phyloP scores from a whole-genome alignment of 306 rosid species.

The Potentilla sterilis region DNA sequence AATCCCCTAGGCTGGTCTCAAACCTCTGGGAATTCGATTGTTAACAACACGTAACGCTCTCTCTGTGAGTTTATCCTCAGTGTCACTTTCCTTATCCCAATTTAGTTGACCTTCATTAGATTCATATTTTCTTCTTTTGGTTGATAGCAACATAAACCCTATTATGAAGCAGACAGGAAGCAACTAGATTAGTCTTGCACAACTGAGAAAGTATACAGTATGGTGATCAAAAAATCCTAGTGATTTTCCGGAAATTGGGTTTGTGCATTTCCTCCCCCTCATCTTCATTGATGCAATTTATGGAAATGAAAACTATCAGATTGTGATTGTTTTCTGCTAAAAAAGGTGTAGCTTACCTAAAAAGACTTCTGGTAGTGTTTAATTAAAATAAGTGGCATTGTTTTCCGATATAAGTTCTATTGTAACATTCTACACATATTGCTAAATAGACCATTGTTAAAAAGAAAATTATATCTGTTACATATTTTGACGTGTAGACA shows the following conservation, averaged over 20 bases:
- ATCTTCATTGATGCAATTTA: background rate
- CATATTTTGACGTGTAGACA: too few relatives aligned
- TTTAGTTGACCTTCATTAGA: slow-evolving; percentile 9
- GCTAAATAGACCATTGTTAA: too few relatives aligned
- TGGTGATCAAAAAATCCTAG: background rate
- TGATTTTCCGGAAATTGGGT: background rate
- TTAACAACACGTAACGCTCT: slow-evolving; percentile 40
- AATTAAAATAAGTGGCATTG: background rate
- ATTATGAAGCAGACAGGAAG: slow-evolving; percentile 15
- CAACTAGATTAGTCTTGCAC: background rate
- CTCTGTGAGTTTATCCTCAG: background rate
- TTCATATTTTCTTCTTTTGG: background rate
- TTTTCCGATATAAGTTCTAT: background rate
- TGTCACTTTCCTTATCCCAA: slow-evolving; percentile 1
- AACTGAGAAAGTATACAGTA: background rate
- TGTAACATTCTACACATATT: background rate
- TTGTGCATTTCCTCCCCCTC: background rate
- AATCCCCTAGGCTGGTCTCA: background rate
- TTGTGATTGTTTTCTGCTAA: background rate
- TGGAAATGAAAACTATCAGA: background rate
- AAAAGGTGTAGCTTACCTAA: background rate
- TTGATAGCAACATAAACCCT: slow-evolving; percentile 14
- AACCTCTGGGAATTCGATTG: slow-evolving; percentile 13
- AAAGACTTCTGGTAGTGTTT: background rate
- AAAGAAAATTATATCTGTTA: too few relatives aligned